A percentile compares a stretch with the other conserved stretches of the same genome.
Conservation (phyloP, 179 eudicot species). For the Heliamphora pulchella region DNA sequence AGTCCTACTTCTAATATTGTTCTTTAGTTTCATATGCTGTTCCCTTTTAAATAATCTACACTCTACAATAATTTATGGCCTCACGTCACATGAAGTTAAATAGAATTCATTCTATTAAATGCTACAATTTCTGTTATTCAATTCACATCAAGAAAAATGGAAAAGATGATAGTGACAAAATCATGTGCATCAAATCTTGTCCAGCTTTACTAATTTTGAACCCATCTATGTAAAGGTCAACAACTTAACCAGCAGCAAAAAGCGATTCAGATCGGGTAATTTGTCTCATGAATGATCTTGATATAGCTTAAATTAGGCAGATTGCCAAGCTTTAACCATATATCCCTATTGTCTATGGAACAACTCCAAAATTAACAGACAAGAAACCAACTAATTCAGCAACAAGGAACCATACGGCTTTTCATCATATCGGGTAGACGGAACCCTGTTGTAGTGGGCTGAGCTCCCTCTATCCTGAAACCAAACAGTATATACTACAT, state of each 20-base stretch:
- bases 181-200: background rate
- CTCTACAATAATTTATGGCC: background rate
- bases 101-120: background rate
- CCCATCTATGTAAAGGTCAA: background rate
- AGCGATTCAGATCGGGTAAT: background rate
- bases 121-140: background rate
- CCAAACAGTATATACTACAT: background rate
- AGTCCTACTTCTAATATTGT: background rate
- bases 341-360: background rate
- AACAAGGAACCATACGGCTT: conserved; percentile 41
- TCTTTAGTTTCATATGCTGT: background rate
- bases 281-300: background rate
- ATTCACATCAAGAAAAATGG: background rate
- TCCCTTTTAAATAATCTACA: background rate
- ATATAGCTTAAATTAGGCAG: background rate
- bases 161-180: conserved; percentile 1
- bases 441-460: conserved; percentile 40
- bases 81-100: background rate
- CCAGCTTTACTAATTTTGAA: background rate
- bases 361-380: background rate
- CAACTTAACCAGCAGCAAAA: background rate
- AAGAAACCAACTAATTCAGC: background rate
- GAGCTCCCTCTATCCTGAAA: conserved; percentile 26
- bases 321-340: conserved; percentile 5
- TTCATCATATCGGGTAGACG: conserved; percentile 26